Conservation (phyloP, 106 monocot species). For the Dactylorhiza incarnata region DNA sequence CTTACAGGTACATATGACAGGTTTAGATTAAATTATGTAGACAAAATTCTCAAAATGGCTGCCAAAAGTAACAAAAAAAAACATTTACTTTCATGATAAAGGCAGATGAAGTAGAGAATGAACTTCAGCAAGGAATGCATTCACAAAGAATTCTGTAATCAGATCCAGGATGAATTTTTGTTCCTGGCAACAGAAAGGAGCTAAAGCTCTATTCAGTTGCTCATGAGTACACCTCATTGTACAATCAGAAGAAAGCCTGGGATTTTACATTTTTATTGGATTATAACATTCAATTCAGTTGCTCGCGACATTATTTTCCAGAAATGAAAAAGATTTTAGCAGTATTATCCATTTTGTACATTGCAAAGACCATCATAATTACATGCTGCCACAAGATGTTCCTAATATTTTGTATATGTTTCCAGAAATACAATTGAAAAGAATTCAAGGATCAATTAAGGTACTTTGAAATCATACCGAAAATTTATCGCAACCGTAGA, state of each 20-base stretch:
- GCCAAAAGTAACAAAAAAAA: background rate
- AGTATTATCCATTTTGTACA: background rate
- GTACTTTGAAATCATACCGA: constrained; percentile 37
- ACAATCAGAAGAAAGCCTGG: background rate
- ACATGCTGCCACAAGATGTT: background rate
- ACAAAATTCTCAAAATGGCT: background rate
- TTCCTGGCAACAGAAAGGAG: too few relatives aligned
- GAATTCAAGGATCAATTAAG: background rate
- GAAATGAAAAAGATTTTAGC: background rate
- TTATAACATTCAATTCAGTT: background rate
- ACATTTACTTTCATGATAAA: background rate
- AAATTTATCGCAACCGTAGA: constrained; percentile 69
- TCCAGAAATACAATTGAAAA: background rate
- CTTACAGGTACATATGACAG: background rate
- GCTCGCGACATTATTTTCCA: background rate
- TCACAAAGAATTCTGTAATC: background rate
- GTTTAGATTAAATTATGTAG: background rate
- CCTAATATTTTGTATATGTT: background rate
- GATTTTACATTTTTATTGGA: background rate
- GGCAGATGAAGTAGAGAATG: background rate
- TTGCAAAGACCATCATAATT: background rate
- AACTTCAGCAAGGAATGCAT: background rate
- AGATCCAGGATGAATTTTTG: too few relatives aligned
- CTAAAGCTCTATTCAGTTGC: background rate
- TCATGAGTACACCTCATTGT: background rate